These are phyloP conservation scores for Cynara cardunculus DNA, from an alignment of 129 eudicot genomes.

Conservation along the genomic window DNA sequence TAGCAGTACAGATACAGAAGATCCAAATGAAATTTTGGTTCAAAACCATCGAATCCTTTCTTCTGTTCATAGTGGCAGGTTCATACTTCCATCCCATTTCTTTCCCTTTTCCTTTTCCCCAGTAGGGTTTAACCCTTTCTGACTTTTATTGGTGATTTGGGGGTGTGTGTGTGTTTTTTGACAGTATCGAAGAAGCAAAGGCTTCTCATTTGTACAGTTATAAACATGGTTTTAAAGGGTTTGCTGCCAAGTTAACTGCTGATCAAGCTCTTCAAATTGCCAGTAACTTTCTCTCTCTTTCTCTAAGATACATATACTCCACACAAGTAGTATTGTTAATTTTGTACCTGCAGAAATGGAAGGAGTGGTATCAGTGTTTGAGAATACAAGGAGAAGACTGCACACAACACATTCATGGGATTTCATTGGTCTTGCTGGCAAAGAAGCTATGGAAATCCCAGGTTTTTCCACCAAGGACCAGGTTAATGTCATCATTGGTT, in stretches of 20 bases:
- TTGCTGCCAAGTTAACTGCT: slow-evolving; percentile 79
- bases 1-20: slow-evolving; percentile 33
- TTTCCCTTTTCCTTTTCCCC: background rate
- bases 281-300: slow-evolving; percentile 32
- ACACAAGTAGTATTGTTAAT: background rate
- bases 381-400: slow-evolving; percentile 52
- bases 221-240: slow-evolving; percentile 80
- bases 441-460: slow-evolving; percentile 87
- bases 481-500: slow-evolving; percentile 87
- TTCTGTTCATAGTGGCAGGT: slow-evolving; percentile 72
- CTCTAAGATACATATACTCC: background rate
- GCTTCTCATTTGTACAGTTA: slow-evolving; percentile 81
- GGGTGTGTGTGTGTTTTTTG: background rate
- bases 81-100: background rate
- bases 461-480: slow-evolving; percentile 77
- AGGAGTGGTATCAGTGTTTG: slow-evolving; percentile 86
- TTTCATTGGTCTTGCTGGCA: slow-evolving; percentile 68
- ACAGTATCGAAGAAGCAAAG: slow-evolving; percentile 64
- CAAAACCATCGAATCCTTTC: slow-evolving; percentile 65
- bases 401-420: slow-evolving; percentile 98
- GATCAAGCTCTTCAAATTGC: slow-evolving; percentile 73
- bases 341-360: slow-evolving; percentile 60
- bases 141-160: background rate
- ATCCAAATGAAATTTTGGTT: slow-evolving; percentile 65
- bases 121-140: background rate